These are phyloP conservation scores for Amaranthus hypochondriacus DNA, from an alignment of 148 eudicot species.

Conservation along the genomic window DNA sequence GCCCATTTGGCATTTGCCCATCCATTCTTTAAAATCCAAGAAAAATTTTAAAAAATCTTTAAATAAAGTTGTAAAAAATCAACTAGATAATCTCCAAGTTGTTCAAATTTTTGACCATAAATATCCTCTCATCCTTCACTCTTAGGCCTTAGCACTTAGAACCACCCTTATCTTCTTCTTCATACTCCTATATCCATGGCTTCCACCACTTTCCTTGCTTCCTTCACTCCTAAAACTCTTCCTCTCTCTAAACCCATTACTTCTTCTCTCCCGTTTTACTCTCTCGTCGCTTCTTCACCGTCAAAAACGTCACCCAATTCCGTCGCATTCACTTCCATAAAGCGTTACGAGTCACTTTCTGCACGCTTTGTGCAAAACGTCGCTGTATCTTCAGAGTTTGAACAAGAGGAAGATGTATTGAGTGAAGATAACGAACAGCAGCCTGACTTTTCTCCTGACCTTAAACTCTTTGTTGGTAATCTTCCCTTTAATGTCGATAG, in stretches of 20 bases:
- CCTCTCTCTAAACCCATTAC: slow-evolving; percentile 22
- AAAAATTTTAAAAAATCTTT: too few species aligned
- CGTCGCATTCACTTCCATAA: slow-evolving; percentile 17
- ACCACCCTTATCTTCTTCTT: slow-evolving; percentile 10
- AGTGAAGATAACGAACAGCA: slow-evolving; percentile 21
- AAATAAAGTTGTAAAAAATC: too few species aligned
- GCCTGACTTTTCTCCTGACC: slow-evolving; percentile 49
- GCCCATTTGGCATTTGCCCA: too few species aligned
- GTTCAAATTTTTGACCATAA: background rate
- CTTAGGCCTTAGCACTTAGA: slow-evolving; percentile 29
- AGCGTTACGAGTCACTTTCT: slow-evolving; percentile 18
- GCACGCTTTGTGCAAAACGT: slow-evolving; percentile 40
- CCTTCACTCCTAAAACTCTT: slow-evolving; percentile 39
- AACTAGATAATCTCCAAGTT: background rate
- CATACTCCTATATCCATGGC: slow-evolving; percentile 32
- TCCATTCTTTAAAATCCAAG: too few species aligned
- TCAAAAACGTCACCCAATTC: slow-evolving; percentile 20
- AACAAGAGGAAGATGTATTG: slow-evolving; percentile 33
- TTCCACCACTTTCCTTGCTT: slow-evolving; percentile 35
- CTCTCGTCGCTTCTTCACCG: slow-evolving; percentile 18
- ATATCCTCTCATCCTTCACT: slow-evolving; percentile 14
- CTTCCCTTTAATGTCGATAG: slow-evolving; percentile 81
- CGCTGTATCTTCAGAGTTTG: slow-evolving; percentile 51
- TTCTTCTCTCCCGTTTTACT: slow-evolving; percentile 14
- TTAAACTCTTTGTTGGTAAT: slow-evolving; percentile 81